Conservation (phyloP, 2,329 filamentous ascomycete genomes). For the Trichoderma brevicompactum region DNA sequence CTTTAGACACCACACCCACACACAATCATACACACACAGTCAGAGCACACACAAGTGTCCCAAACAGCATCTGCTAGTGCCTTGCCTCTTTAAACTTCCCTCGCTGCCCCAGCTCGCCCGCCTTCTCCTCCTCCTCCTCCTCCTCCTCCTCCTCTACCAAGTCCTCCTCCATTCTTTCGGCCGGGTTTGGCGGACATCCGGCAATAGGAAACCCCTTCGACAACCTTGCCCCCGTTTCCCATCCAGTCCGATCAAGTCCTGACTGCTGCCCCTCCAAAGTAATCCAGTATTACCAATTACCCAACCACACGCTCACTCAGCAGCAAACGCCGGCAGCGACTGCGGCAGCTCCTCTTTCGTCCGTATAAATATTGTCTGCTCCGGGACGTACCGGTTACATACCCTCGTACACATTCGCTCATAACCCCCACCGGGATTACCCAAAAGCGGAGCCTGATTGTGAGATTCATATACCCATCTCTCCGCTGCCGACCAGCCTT, state of each 20-base stretch:
- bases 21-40: too few relatives aligned
- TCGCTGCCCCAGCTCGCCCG: slow-evolving; percentile 7
- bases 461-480: slow-evolving; percentile 27
- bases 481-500: slow-evolving; percentile 23
- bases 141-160: neutral
- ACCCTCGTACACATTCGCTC: slow-evolving; percentile 17
- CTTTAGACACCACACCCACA: too few relatives aligned
- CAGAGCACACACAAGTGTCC: too few relatives aligned
- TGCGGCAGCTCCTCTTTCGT: slow-evolving; percentile 8
- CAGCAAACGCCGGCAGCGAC: slow-evolving; percentile 6
- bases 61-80: neutral
- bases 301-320: slow-evolving; percentile 27
- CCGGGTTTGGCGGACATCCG: slow-evolving; percentile 25
- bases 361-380: slow-evolving; percentile 11
- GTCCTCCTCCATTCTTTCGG: slow-evolving; percentile 1
- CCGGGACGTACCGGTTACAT: slow-evolving; percentile 19
- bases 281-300: slow-evolving; percentile 25
- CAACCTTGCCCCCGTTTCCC: slow-evolving; percentile 14
- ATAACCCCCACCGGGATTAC: slow-evolving; percentile 23
- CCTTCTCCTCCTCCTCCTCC: neutral
- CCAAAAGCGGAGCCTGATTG: slow-evolving; percentile 27
- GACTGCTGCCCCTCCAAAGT: slow-evolving; percentile 8
- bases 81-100: neutral
- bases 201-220: slow-evolving; percentile 12
- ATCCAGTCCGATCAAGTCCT: slow-evolving; percentile 6